Base-by-base conservation (phyloP, 2,329 filamentous ascomycete species). In the Xylariomycetidae sp. region DNA sequence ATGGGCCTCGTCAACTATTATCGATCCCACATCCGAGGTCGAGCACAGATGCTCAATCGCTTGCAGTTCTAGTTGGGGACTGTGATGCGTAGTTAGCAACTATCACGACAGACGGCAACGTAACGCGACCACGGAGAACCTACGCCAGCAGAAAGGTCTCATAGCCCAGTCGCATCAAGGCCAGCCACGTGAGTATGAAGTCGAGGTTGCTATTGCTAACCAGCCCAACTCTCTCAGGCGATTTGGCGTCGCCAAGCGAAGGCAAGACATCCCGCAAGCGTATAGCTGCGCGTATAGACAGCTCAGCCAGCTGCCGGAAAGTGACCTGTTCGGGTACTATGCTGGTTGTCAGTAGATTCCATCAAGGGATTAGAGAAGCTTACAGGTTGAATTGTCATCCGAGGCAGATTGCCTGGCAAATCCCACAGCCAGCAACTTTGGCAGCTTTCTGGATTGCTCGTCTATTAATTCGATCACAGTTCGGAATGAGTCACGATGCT, bases 171-270 rank as follows among this genome's bases (percentile, higher is more conserved):
- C 65, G 60, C 50, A 79, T 72, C 25, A 82, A 56, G 0, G 65
- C 76, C 2, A 82, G 58, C 75, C 74, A 82, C 0, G 67, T 65
- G 31, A 79, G 63, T 0, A 81, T 56, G 34, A 82, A 79, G 8
- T 72, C 65, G 1, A 68, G 50, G 0, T 68, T 74, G 44, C 75
- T 82, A 0, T 68, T 61, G 37, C 69, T 72, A 0, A 82, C 51
- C 8, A 82, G 48, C 0, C 67, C 77, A 2, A 76, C 16, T 3
- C 34, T 38, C 3, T 10, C 17, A 1, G 29, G 58, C 0, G 65
- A 44, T 25, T 32, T 19, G 7, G 29, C 16, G 10, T 18, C 16
- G 4, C 4, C 7, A 12, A 8, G 22, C 17, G 27, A 12, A 14
- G 27, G 10, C 19, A 32, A 20, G 2, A n/a, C 7, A 16, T 32